Evolutionary conservation across 2,329 filamentous ascomycete genomes (phyloP), one percentile per base, ranked within the genome.

Genomic region (Colletotrichum graminicola): DNA sequence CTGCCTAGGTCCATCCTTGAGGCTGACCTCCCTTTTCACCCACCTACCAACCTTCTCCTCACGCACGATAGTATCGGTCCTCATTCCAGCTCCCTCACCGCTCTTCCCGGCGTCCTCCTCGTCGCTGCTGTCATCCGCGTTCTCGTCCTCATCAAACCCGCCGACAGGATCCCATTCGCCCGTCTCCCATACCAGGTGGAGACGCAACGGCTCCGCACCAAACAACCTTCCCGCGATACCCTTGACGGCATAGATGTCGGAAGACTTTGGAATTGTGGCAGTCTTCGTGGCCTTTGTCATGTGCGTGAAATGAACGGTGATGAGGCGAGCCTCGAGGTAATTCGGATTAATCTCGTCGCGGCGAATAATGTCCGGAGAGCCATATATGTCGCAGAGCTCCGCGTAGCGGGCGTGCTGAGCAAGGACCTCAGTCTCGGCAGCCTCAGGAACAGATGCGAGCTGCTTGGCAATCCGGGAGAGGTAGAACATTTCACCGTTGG

Each of bases 401-500:
- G 79, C 76, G 79, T 93, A 98, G 5, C 94, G 87, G 10, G 90
- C 91, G 80, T 98, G 94, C 4, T 83, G 81, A 0, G 79, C 81
- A 3, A 93, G 79, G 0, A 97, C 86, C 1, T 83, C 82, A 0
- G 80, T 81, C 74, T 91, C 87, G 2, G 84, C 80, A 3, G 80
- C 80, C 67, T 89, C 85, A 0, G 89, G 83, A 0, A 89, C 87
- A 4, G 86, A 83, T 1, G 90, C 87, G 49, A 98, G 84, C 78
- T 96, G 93, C 73, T 90, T 91, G 14, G 89, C 93, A 69, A 98
- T 96, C 65, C 93, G 89, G 0, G 92, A 93, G 14, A 98, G 89
- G 79, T 99, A 99, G 80, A 97, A 99, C 77, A 95, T 91, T 76
- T 98, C 96, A 5, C 94, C 94, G 77, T 98, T 96, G 65, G 90